phyloP scores from a whole-genome alignment of 2,329 filamentous ascomycete genomes.

The Hymenoscyphus infarciens region DNA sequence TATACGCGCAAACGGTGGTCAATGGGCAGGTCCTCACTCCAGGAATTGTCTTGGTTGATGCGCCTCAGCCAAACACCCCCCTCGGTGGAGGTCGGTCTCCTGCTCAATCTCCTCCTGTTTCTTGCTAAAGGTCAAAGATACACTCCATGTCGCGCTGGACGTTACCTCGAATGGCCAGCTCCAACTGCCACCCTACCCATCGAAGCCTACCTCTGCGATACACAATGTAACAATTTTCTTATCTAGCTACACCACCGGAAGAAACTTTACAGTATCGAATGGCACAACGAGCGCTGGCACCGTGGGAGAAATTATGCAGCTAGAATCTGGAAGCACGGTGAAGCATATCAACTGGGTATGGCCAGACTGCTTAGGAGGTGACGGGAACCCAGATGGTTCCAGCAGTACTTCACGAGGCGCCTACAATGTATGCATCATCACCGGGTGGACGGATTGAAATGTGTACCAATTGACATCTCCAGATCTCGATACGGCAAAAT shows the following conservation, averaged over 20 bases:
- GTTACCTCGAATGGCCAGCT: constrained; percentile 63
- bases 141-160: constrained; percentile 63
- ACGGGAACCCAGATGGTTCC: constrained; percentile 37
- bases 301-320: constrained; percentile 58
- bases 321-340: constrained; percentile 64
- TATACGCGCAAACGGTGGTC: constrained; percentile 50
- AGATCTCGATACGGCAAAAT: constrained; percentile 69
- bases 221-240: constrained; percentile 65
- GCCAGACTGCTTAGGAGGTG: constrained; percentile 64
- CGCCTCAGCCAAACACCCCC: constrained; percentile 62
- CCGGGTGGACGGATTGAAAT: not conserved
- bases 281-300: constrained; percentile 52
- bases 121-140: constrained; percentile 34
- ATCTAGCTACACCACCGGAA: constrained; percentile 57
- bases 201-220: constrained; percentile 54
- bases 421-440: constrained; percentile 49
- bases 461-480: constrained; percentile 11
- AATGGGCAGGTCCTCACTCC: constrained; percentile 68
- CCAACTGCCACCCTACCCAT: constrained; percentile 52
- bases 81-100: constrained; percentile 54
- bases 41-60: constrained; percentile 62
- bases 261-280: constrained; percentile 67
- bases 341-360: constrained; percentile 72
- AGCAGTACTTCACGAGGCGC: constrained; percentile 49
- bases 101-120: not conserved